Base-by-base conservation (phyloP, 1,284 basidiomycete genomes). In the Phellopilus nigrolimitatus region DNA sequence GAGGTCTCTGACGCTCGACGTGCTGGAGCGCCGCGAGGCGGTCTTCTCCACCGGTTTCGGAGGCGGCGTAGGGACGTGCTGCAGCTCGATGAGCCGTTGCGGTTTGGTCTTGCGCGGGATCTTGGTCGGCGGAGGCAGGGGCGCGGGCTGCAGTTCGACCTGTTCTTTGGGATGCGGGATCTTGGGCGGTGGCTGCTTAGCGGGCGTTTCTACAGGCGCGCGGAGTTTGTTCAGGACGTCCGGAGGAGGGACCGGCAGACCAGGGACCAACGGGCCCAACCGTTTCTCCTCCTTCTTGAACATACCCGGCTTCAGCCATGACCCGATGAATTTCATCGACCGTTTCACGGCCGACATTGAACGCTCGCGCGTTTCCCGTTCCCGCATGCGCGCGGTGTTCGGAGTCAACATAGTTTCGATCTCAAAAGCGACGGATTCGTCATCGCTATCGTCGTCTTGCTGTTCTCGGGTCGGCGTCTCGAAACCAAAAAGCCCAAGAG, bases 1-100 rank as follows among this genome's bases (percentile, higher is more conserved):
- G 49, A 88, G 63, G 47, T 88, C 84, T 64, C 74, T 84, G 47
- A 88, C 85, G 59, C 83, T 86, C 48, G 73, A 72, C 10, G 74
- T 75, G 57, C 84, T 85, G 53, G 75, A 79, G 59, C 76, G 66
- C 54, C 80, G 64, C 19, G 66, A 67, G 30, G 74, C 62, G 22
- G 65, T 52, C 9, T 62, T 55, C 6, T 60, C 56, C 8, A 65
- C 46, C 25, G 47, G 55, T 37, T 38, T 53, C 36, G 60, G 54
- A 17, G 51, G 52, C 28, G 66, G 64, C 1, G 69, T 70, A 10
- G 72, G 70, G 3, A 76, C 66, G 33, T 74, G 79, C 40, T 78
- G 71, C 43, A 86, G 66, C 40, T 84, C 72, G 2, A 83, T 75
- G 17, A 84, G 60, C 36, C 79, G 70, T 58, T 69, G 51, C 4